Evolutionary conservation across 2,329 filamentous ascomycete species (phyloP).

Genomic region (Botrytis medusae): DNA sequence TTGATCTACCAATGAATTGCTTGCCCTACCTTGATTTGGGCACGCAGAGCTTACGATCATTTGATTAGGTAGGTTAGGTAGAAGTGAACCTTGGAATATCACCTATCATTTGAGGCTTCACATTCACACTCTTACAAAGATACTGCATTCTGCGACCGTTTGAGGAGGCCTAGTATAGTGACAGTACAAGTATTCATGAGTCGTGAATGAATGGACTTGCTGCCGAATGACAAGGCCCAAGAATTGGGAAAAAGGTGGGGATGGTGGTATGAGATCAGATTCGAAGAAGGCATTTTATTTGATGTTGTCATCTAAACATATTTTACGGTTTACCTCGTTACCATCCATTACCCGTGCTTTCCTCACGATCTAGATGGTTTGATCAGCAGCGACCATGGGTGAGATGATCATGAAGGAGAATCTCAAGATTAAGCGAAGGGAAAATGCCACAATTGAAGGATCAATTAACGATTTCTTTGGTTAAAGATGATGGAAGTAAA

Average conservation of each 20-base stretch:
- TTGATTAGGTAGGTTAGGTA: constrained; percentile 29
- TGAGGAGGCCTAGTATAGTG: constrained; percentile 16
- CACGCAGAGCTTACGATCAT: constrained; percentile 25
- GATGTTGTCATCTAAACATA: background rate
- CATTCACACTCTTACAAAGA: constrained; percentile 21
- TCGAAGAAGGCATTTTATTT: background rate
- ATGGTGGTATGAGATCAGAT: constrained; percentile 1
- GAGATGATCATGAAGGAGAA: constrained; percentile 18
- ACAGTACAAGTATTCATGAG: constrained; percentile 16
- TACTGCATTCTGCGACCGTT: constrained; percentile 22
- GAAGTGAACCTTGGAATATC: constrained; percentile 17
- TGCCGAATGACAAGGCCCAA: constrained; percentile 2
- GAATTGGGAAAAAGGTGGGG: constrained; percentile 8
- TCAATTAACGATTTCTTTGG: background rate
- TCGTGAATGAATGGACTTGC: constrained; percentile 3
- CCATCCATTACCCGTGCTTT: constrained; percentile 6
- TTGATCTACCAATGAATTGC: constrained; percentile 5
- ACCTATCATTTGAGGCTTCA: constrained; percentile 28
- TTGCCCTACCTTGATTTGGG: constrained; percentile 26
- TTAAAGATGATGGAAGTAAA: constrained; percentile 6
- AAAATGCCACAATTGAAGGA: constrained; percentile 2
- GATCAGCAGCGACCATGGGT: constrained; percentile 14
- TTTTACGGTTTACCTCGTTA: background rate
- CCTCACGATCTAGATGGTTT: constrained; percentile 7
- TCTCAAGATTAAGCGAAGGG: constrained; percentile 11